These are phyloP conservation scores for Apiotrichum veenhuisii DNA, from an alignment of 1,284 basidiomycete species.

Conservation along the genomic window DNA sequence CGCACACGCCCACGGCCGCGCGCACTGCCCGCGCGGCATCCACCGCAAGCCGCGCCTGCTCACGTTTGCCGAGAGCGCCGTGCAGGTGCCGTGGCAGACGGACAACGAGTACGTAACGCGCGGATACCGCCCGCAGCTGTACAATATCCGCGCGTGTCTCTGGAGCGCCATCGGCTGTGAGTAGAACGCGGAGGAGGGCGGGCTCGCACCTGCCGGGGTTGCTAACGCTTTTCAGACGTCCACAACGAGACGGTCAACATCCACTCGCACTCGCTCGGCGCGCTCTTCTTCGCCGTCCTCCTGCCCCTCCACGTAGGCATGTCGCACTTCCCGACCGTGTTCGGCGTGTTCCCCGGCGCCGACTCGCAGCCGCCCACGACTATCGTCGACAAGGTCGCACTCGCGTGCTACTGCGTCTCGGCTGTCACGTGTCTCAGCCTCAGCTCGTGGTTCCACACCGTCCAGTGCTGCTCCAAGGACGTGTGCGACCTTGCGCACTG, in stretches of 20 bases:
- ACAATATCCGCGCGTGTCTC: conserved; percentile 63
- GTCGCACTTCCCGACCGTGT: conserved; percentile 48
- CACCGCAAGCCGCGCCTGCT: conserved; percentile 18
- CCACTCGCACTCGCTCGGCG: conserved; percentile 77
- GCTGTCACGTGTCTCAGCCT: conserved; percentile 70
- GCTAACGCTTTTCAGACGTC: conserved; percentile 62
- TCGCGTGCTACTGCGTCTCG: conserved; percentile 67
- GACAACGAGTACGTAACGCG: conserved; percentile 71
- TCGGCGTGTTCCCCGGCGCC: conserved; percentile 15
- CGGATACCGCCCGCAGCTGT: conserved; percentile 70
- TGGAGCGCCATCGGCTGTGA: conserved; percentile 68
- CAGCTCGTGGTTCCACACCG: conserved; percentile 73
- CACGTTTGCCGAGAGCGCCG: conserved; percentile 34
- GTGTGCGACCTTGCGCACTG: conserved; percentile 52
- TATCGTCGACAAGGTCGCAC: conserved; percentile 62
- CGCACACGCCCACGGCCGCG: background rate
- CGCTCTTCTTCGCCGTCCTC: conserved; percentile 61
- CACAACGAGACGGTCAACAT: conserved; percentile 92
- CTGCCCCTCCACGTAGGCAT: conserved; percentile 57
- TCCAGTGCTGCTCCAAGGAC: conserved; percentile 66
- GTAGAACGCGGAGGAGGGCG: conserved; percentile 32
- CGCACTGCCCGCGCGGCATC: background rate
- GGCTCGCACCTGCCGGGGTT: too few species aligned
- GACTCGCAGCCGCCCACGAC: conserved; percentile 32
- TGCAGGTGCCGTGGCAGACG: conserved; percentile 45